A percentile compares a stretch with the other conserved stretches of the same genome.
These are phyloP conservation scores for Macrocystidia cucumis DNA, from an alignment of 1,284 basidiomycete genomes.

Conservation along the genomic window DNA sequence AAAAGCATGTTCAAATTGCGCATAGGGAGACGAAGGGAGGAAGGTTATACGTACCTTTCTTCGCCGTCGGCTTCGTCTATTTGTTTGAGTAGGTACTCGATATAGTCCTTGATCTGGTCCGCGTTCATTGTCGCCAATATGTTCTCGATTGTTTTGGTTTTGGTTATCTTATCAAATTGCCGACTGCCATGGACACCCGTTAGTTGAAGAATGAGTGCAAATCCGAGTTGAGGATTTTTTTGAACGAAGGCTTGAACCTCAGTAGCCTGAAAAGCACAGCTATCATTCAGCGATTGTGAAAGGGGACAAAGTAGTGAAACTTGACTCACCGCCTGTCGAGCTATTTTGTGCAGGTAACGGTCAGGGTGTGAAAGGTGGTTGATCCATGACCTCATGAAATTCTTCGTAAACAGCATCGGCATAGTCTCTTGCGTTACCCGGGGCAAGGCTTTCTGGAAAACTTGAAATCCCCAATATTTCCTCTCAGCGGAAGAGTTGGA, in stretches of 20 bases:
- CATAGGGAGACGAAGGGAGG: background rate
- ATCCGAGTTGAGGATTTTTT: constrained; percentile 74
- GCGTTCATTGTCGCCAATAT: constrained; percentile 74
- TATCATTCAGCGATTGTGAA: too few relatives aligned
- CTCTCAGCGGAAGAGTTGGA: constrained; percentile 80
- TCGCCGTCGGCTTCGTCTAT: constrained; percentile 41
- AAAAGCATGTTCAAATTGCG: constrained; percentile 7
- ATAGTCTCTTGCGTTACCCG: constrained; percentile 62
- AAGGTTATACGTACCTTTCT: constrained; percentile 32
- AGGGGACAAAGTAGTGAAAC: constrained; percentile 5
- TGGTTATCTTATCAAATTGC: constrained; percentile 90
- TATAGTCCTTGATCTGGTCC: constrained; percentile 74
- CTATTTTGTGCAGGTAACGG: constrained; percentile 85
- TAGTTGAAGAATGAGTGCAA: constrained; percentile 80
- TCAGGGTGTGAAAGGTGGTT: constrained; percentile 89
- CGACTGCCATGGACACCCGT: constrained; percentile 82
- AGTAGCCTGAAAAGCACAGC: constrained; percentile 40
- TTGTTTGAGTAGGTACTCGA: constrained; percentile 63
- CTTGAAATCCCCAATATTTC: constrained; percentile 95
- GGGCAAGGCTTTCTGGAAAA: constrained; percentile 78
- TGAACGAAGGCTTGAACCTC: constrained; percentile 75
- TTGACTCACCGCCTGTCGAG: constrained; percentile 63
- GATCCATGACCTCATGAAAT: constrained; percentile 96
- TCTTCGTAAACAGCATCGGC: constrained; percentile 88
- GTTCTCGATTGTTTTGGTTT: constrained; percentile 88